Conservation (phyloP, 1,139 yeast genomes). For the Yamadazyma trypodendri region DNA sequence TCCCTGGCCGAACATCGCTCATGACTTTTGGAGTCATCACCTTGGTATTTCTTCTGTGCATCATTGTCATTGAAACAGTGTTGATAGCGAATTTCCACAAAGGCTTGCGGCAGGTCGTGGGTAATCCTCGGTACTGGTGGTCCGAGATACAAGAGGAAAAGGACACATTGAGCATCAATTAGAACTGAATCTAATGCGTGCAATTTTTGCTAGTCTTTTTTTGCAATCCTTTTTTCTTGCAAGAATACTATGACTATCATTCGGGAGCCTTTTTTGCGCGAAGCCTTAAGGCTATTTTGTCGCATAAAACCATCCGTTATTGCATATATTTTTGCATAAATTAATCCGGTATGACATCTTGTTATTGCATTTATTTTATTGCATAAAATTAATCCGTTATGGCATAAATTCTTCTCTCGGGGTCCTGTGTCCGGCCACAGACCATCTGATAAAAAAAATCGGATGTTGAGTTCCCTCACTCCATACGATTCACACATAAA, state of each 20-base stretch:
- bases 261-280: no score
- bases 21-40: slow-evolving; percentile 50
- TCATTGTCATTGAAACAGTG: slow-evolving; percentile 35
- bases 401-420: no score
- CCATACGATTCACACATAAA: not conserved
- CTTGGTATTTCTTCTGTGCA: slow-evolving; percentile 34
- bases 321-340: no score
- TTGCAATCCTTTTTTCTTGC: no score
- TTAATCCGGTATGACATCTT: no score
- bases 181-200: no score
- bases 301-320: no score
- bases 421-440: not conserved
- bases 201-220: no score
- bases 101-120: slow-evolving; percentile 38
- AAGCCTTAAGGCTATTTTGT: no score
- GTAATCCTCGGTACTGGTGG: slow-evolving; percentile 15
- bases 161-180: slow-evolving; percentile 6
- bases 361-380: no score
- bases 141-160: slow-evolving; percentile 11
- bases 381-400: no score
- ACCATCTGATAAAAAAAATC: not conserved
- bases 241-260: no score
- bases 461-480: not conserved
- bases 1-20: slow-evolving; percentile 49
- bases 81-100: slow-evolving; percentile 38